Evolutionary conservation across 78 protist species (phyloP), one percentile per base, ranked within the genome.

Genomic region (Monocercomonoides exilis): DNA sequence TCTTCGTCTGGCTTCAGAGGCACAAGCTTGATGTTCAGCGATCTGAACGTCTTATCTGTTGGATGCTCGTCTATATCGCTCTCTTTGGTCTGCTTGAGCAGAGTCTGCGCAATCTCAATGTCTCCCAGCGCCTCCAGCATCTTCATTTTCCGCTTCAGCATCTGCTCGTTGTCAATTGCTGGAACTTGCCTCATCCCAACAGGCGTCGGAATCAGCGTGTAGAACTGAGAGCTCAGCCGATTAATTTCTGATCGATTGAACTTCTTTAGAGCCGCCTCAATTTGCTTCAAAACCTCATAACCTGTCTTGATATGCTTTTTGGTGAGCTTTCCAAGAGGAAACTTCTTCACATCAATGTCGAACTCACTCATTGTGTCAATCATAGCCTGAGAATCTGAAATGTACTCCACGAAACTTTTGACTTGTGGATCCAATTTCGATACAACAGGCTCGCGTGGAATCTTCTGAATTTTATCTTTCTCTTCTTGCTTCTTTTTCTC

Each of bases 161-260:
- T 2, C 5, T 1, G 2, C 1, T 45, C 80, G 33, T 46, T 44
- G 80, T 85, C 2, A 38, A 85, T 85, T 36, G 81, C 2, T 5
- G 44, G 77, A 33, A 2, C 80, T 6, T 77, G 33, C 77, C 38
- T 43, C 84, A 84, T 54, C 11, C 86, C 86, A 29, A 84, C 6
- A 5, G 85, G 77, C 44, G 81, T 77, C 6, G 92, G 92, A 82
- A 90, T 86, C 80, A 86, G 84, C 35, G 92, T 85, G 86, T 86
- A 90, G 87, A 87, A 90, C 46, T 42, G 21, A 84, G n/a, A 32
- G 46, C 87, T 38, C 77, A 84, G 90, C 2, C 42, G 29, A 3
- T 3, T 0, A n/a, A 70, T 1, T 44, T 35, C 79, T 35, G 11
- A 0, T 77, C 46, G 38, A 5, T 79, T 3, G 46, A 4, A 0